These are phyloP conservation scores for Brettanomyces sp. DNA, from an alignment of 805 yeast species.

Conservation along the genomic window DNA sequence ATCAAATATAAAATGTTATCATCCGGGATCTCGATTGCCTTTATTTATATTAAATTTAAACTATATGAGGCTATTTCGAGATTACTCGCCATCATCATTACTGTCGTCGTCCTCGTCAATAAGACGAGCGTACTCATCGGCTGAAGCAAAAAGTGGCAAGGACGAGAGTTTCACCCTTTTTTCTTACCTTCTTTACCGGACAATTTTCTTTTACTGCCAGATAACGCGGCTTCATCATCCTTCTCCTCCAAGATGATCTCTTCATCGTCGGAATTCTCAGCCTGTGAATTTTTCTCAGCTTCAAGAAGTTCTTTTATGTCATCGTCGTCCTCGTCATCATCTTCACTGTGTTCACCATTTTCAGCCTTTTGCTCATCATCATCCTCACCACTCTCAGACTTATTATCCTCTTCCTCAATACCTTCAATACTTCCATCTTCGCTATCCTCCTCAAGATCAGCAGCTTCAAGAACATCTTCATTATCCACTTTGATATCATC, in stretches of 20 bases:
- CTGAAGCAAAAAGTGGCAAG: conserved; percentile 81
- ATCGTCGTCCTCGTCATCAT: conserved; percentile 8
- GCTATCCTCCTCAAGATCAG: conserved; percentile 19
- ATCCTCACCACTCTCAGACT: conserved; percentile 8
- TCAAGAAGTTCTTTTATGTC: conserved; percentile 1
- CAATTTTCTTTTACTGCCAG: conserved; percentile 12
- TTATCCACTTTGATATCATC: conserved; percentile 9
- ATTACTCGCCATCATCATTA: not conserved
- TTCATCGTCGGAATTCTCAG: conserved; percentile 3
- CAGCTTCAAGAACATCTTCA: conserved; percentile 9
- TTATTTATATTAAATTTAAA: not conserved
- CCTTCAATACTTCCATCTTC: conserved; percentile 28
- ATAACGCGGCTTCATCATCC: conserved; percentile 4
- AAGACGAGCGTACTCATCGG: conserved; percentile 67
- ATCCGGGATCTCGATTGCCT: no score
- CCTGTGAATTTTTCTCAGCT: not conserved
- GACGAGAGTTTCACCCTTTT: conserved; percentile 46
- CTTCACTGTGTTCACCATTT: conserved; percentile 1
- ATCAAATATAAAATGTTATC: no score
- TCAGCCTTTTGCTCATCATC: not conserved
- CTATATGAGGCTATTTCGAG: not conserved
- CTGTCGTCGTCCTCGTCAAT: not conserved
- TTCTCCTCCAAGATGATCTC: conserved; percentile 14
- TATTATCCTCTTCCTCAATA: conserved; percentile 18
- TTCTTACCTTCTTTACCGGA: conserved; percentile 13